These are phyloP conservation scores for Podosphaera fusca DNA, from an alignment of 2,329 filamentous ascomycete genomes.

Conservation along the genomic window DNA sequence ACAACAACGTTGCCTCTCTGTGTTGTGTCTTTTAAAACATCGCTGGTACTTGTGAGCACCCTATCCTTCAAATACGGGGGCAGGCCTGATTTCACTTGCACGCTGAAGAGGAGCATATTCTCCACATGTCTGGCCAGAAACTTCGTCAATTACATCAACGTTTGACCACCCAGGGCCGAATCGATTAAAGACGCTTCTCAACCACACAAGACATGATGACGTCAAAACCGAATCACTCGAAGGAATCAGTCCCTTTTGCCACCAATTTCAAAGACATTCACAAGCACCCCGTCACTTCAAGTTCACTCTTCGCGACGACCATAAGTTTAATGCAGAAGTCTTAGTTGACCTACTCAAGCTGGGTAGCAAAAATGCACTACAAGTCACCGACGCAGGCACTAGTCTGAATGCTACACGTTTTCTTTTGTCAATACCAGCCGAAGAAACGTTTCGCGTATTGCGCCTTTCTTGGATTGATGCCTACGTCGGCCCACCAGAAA, in stretches of 20 bases:
- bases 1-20: too few relatives aligned
- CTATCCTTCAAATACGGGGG: neutral
- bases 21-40: neutral
- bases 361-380: neutral
- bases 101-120: neutral
- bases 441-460: neutral
- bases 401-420: neutral
- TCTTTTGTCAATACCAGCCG: neutral
- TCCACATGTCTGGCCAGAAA: neutral
- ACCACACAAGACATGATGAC: neutral
- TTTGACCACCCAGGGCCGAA: neutral
- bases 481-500: neutral
- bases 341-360: neutral
- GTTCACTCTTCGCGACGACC: neutral
- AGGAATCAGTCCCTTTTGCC: neutral
- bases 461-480: neutral
- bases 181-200: neutral
- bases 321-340: neutral
- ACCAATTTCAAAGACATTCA: neutral
- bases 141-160: neutral
- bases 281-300: neutral
- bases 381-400: neutral
- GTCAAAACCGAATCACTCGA: neutral
- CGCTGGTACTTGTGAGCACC: neutral
- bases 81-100: neutral